phyloP scores from a whole-genome alignment of 352 stramenopile species.

The Phytopythium sindhum region DNA sequence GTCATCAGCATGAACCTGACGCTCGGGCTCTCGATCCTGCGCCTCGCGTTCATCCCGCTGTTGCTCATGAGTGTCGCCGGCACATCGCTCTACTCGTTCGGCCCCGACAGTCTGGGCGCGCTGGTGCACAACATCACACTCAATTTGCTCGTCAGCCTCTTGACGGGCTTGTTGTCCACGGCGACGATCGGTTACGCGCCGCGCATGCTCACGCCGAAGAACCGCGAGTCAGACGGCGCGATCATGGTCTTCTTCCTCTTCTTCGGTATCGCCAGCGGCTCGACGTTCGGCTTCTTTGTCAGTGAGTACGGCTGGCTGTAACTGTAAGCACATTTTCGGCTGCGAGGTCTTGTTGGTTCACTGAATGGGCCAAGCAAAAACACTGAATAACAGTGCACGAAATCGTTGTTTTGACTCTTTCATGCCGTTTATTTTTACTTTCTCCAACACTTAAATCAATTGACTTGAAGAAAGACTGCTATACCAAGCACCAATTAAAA shows the following conservation, averaged over 20 bases:
- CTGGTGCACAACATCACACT: too few species aligned
- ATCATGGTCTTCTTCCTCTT: slow-evolving; percentile 44
- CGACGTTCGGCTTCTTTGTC: slow-evolving; percentile 33
- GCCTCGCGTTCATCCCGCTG: slow-evolving; percentile 50
- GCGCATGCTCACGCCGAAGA: slow-evolving; percentile 13
- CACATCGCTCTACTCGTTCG: slow-evolving; percentile 9
- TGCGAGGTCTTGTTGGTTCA: too few species aligned
- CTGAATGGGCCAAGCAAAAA: too few species aligned
- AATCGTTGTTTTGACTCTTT: too few species aligned
- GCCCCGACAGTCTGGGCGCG: too few species aligned
- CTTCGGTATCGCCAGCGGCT: slow-evolving; percentile 26
- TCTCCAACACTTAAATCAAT: too few species aligned
- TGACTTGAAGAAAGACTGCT: background rate
- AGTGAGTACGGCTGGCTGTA: slow-evolving; percentile 26
- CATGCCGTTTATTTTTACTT: too few species aligned
- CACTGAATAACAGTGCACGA: too few species aligned
- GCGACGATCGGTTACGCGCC: too few species aligned
- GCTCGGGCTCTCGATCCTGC: slow-evolving; percentile 21
- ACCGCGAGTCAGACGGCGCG: slow-evolving; percentile 34
- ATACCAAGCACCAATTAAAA: background rate
- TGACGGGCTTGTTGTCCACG: too few species aligned
- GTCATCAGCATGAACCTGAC: too few species aligned
- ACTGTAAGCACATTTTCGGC: slow-evolving; percentile 25
- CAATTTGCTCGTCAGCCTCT: too few species aligned
- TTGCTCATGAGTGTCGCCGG: slow-evolving; percentile 56